phyloP scores from a whole-genome alignment of 805 yeast species.

The Candida michaelii region DNA sequence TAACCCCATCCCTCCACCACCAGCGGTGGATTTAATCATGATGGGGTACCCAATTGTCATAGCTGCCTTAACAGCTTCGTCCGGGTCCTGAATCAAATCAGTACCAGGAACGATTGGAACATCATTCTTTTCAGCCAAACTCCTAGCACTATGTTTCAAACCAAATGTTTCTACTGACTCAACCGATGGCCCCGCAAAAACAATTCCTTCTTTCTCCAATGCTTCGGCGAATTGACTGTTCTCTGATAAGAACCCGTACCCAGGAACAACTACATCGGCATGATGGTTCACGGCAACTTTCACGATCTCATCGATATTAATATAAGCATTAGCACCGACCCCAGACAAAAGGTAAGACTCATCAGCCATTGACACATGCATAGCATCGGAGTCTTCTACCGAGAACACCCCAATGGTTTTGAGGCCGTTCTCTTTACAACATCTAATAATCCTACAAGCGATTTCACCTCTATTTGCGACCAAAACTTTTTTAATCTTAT shows the following conservation, averaged over 20 bases:
- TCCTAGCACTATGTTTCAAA: conserved; percentile 93
- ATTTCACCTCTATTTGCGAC: conserved; percentile 94
- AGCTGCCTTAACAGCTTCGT: conserved; percentile 75
- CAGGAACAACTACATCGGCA: conserved; percentile 94
- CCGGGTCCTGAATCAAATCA: conserved; percentile 66
- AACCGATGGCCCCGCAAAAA: conserved; percentile 95
- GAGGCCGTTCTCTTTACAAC: conserved; percentile 76
- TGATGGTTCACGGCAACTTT: conserved; percentile 77
- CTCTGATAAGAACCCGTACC: conserved; percentile 94
- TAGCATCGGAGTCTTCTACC: conserved; percentile 83
- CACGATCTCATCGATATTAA: conserved; percentile 79
- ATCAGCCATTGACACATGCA: conserved; percentile 86
- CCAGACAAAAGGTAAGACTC: conserved; percentile 78
- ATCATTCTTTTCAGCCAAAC: conserved; percentile 81
- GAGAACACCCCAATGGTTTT: conserved; percentile 85
- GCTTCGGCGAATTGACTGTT: conserved; percentile 93
- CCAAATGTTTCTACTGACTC: conserved; percentile 89
- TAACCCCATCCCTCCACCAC: conserved; percentile 98
- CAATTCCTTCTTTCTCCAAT: conserved; percentile 75
- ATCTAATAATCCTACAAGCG: conserved; percentile 88
- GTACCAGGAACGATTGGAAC: conserved; percentile 98
- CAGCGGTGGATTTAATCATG: conserved; percentile 97
- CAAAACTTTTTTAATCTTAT: conserved; percentile 11
- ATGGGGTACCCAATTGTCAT: conserved; percentile 77
- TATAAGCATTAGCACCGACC: conserved; percentile 84